Evolutionary conservation across 2,329 filamentous ascomycete genomes (phyloP).

Genomic region (Neopestalotiopsis sp.): DNA sequence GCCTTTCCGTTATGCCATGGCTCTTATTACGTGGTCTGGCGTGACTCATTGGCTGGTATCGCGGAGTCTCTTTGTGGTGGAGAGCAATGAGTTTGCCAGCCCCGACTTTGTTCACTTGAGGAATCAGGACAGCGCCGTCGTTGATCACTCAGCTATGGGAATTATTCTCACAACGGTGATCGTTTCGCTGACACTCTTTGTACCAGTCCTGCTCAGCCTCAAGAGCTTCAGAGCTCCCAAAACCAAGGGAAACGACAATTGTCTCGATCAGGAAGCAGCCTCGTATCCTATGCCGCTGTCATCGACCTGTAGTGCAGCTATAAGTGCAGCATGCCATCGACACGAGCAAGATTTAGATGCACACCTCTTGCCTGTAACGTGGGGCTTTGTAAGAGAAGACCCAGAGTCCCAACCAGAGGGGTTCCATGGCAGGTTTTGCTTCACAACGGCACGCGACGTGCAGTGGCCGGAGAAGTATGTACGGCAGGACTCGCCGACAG

Average conservation of each 20-base stretch:
- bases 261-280: not conserved
- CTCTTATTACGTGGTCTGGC: not conserved
- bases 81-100: constrained; percentile 6
- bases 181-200: not conserved
- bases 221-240: not conserved
- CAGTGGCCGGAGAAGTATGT: not conserved
- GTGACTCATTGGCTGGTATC: constrained; percentile 15
- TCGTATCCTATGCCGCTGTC: not conserved
- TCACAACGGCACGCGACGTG: not conserved
- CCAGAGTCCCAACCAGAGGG: not conserved
- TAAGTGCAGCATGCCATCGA: not conserved
- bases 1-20: constrained; percentile 4
- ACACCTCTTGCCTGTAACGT: not conserved
- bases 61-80: constrained; percentile 15
- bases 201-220: not conserved
- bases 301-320: not conserved
- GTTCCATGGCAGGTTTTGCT: not conserved
- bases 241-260: not conserved
- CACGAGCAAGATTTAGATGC: not conserved
- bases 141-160: not conserved
- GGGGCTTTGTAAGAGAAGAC: not conserved
- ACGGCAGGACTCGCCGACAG: not conserved
- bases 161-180: not conserved
- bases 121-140: not conserved
- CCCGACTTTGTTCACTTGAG: not conserved